Evolutionary conservation across 176 grass and related monocot genomes (phyloP).

Genomic region (Phoenix dactylifera): DNA sequence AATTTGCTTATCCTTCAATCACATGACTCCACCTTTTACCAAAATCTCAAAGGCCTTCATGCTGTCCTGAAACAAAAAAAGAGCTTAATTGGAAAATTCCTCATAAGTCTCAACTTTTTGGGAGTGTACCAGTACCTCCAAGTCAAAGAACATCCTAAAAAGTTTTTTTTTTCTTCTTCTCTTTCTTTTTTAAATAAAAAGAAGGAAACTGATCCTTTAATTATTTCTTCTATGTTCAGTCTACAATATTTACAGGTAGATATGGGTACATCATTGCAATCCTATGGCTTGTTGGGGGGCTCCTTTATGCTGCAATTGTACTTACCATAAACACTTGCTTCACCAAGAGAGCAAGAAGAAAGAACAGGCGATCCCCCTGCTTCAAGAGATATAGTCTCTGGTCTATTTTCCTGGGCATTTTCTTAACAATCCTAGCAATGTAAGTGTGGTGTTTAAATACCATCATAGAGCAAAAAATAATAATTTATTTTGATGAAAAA

Average conservation of each 20-base stretch:
- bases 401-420: slow-evolving; percentile 35
- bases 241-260: slow-evolving; percentile 79
- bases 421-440: slow-evolving; percentile 53
- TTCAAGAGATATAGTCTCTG: slow-evolving; percentile 28
- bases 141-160: no score
- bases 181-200: not conserved
- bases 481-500: no score
- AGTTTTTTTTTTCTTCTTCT: no score
- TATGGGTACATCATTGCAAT: slow-evolving; percentile 62
- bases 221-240: slow-evolving; percentile 52
- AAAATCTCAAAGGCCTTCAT: no score
- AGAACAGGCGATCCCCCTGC: slow-evolving; percentile 23
- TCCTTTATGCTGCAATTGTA: slow-evolving; percentile 16
- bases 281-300: slow-evolving; percentile 59
- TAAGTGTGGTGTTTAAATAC: slow-evolving; percentile 18
- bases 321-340: slow-evolving; percentile 38
- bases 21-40: no score
- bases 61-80: no score
- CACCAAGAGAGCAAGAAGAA: slow-evolving; percentile 17
- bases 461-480: no score
- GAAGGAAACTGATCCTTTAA: slow-evolving; percentile 12
- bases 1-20: no score
- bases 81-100: no score
- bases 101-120: no score
- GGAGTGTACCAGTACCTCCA: no score